phyloP scores from a whole-genome alignment of 495 filamentous ascomycete genomes.

The Sphaerosporella brunnea region DNA sequence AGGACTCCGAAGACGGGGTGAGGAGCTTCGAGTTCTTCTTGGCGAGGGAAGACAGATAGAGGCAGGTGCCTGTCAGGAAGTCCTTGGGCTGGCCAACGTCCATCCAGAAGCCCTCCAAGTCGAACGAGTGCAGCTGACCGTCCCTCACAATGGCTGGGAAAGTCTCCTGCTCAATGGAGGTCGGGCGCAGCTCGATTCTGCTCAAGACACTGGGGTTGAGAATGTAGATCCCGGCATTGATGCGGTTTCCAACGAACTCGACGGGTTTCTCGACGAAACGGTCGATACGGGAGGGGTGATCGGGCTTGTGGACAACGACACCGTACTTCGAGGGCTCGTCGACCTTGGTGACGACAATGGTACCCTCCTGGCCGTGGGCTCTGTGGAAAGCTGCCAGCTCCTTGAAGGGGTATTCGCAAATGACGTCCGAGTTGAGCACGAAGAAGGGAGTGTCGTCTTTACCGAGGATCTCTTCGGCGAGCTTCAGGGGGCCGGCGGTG shows the following conservation, averaged over 20 bases:
- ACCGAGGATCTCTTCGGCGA: conserved; percentile 80
- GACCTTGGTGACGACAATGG: conserved; percentile 97
- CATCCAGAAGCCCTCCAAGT: conserved; percentile 99
- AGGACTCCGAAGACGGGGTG: conserved; percentile 53
- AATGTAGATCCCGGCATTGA: conserved; percentile 99
- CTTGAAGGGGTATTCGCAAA: conserved; percentile 93
- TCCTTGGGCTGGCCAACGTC: conserved; percentile 98
- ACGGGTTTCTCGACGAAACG: conserved; percentile 99
- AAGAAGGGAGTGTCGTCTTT: conserved; percentile 95
- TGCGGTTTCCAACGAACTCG: conserved; percentile 97
- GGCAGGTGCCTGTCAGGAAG: conserved; percentile 89
- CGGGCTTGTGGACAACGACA: conserved; percentile 94
- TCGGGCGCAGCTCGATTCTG: conserved; percentile 90
- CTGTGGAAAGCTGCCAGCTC: conserved; percentile 82
- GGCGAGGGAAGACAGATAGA: conserved; percentile 83
- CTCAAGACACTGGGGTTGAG: conserved; percentile 80
- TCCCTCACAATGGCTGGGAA: conserved; percentile 91
- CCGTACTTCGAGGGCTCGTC: conserved; percentile 99
- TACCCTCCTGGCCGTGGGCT: conserved; percentile 82
- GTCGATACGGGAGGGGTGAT: conserved; percentile 81
- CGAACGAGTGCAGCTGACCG: conserved; percentile 88
- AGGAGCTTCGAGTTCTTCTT: conserved; percentile 86
- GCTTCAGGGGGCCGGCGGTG: conserved; percentile 88
- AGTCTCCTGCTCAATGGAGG: conserved; percentile 98
- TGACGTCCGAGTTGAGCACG: conserved; percentile 96